Base-by-base conservation (phyloP, 1,139 yeast species). In the Hansenula lynferdii region DNA sequence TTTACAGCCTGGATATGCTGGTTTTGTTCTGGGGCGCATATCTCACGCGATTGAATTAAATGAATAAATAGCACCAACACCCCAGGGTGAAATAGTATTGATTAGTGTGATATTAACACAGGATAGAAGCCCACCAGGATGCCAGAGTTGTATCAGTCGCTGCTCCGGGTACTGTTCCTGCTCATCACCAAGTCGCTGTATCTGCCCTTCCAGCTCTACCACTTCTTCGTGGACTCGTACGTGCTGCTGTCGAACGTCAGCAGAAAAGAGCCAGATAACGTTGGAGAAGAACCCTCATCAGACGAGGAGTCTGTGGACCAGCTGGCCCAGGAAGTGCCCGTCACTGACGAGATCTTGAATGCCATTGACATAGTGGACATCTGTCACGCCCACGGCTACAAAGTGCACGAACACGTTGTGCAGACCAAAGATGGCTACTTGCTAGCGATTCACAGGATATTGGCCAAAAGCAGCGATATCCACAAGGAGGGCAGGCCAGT, bases 371-470 rank as follows among this genome's bases (percentile, higher is more conserved):
- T 81, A 28, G 68, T 67, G 8, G 83, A 77, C 25, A 71, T 82
- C 22, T 83, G 82, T 36, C 65, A 60, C 14, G 59, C 70, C 2
- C 73, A 67, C 44, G 89, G 87, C 1, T 82, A 79, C 49, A 63
- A 65, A 24, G 72, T 77, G 2, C 76, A 81, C 44, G 87, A 81
- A 53, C 86, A 81, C 48, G 75, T 82, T 11, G 83, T 82, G 5
- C 72, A 73, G 35, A 72, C 78, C 0, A 47, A 54, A 20, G 79
- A 73, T 43, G 77, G 75, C 5, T 72, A 70, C 49, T 36, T 72
- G 31, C 61, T 73, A 16, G 72, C 75, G 0, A 50, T 72, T 4
- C 79, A 74, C 43, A 57, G 78, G 5, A 58, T 73, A n/a, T 51
- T 29, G 67, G 67, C 69, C 36, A 51, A 71, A 20, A 35, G 38